Base-by-base conservation (phyloP, 306 rosid genomes). In the Vicia sativa region DNA sequence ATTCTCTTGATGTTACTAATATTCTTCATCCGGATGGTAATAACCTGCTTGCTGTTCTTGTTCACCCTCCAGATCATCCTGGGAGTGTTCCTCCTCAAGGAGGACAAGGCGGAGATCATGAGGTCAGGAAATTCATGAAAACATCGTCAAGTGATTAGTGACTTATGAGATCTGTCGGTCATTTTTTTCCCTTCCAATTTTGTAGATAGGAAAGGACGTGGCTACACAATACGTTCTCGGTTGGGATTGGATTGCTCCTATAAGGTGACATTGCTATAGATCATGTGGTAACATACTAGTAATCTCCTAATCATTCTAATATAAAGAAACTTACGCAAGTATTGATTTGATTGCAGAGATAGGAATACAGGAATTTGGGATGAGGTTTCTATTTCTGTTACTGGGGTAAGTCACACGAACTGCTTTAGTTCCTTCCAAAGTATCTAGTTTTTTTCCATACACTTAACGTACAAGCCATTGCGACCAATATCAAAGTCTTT, bases 321-420 rank as follows among this genome's bases (percentile, higher is more conserved):
- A 56, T 26, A 39, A 67, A 62, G 38, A 66, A 37, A 53, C 37
- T 49, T 3, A 76, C 44, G 68, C 34, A 25, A 15, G 26, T 76
- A 54, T 57, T 43, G 39, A 75, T 68, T 23, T 84, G 72, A 72
- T 68, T 75, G 77, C 89, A 90, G 98, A 81, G 98, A 92, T 81
- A 83, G 98, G 80, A 92, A 92, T 85, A 92, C 98, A 12, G 98
- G 98, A 82, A 84, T 92, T 72, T 92, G 98, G 98, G 98, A 92
- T 75, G 96, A 90, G 77, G 98, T 90, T 46, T 92, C 96, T 67
- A 68, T 90, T 65, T 75, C 73, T 63, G 68, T 73, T 62, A 83
- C 89, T 4, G 96, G 98, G 93, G 96, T 92, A 78, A 83, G 98
- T 80, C 58, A 10, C 58, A 67, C 25, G 74, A 65, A 70, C 44